Base-by-base conservation (phyloP, 2,329 filamentous ascomycete species). In the Aphanocladium album region DNA sequence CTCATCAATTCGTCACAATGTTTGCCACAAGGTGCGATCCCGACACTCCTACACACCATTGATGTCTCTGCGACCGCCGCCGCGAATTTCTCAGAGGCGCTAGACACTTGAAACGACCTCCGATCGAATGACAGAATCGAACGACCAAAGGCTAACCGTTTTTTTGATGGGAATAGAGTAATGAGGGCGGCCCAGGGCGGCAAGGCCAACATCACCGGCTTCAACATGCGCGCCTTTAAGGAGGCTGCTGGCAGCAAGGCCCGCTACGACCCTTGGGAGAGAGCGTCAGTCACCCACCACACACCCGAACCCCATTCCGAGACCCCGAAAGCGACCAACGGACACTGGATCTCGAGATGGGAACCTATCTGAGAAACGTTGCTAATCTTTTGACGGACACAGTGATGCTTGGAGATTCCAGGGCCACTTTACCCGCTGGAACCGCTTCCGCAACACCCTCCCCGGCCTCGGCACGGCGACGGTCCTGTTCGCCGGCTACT, bases 391-490 rank as follows among this genome's bases (percentile, higher is more conserved):
- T 8, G 14, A 2, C 16, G 21, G 39, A 65, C 74, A 99, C 74
- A 99, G 95, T 72, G 95, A 99, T 81, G 84, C 90, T 72, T 99
- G 95, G 95, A 85, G 95, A 77, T 97, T 96, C 81, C 87, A 84
- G 39, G 95, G 93, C 65, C 88, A 85, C 59, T 98, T 97, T 81
- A 89, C 88, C 66, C 86, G 93, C 69, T 89, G 82, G 79, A 96
- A 96, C 79, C 89, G 95, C 69, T 95, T 97, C 81, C 92, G 88
- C 79, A 81, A 84, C 70, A 81, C 86, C 65, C 91, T 99, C 73
- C 95, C 95, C 41, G 95, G 95, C 63, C 83, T 99, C 69, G 95
- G 95, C 65, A 96, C 93, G 68, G 95, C 92, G 35, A 89, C 89
- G 5, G 93, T 95, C 62, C 93, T 93, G 50, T 99, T 99, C 75